Base-by-base conservation (phyloP, 148 eudicot species). In the Amaranthus palmeri region DNA sequence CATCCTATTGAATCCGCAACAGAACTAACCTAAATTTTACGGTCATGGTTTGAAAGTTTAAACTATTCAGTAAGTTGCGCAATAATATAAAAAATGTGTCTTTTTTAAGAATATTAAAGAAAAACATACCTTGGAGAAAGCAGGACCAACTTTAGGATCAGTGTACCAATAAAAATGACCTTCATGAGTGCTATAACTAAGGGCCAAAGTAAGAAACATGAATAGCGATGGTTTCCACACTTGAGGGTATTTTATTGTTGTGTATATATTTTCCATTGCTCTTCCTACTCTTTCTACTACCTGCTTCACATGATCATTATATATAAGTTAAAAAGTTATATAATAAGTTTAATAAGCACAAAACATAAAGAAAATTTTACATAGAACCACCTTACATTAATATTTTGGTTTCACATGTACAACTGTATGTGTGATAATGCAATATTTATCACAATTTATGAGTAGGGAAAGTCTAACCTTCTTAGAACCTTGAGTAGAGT, bases 101-200 rank as follows among this genome's bases (percentile, higher is more conserved):
- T 17, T 10, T 50, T 25, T 15, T 18, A 15, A 2, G 7, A 43
- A 18, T n/a, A 17, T 15, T 18, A 2, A 5, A 9, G 40, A 11
- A 46, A n/a, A 45, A 43, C 48, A 46, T 59, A 86, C 92, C 89
- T 88, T 83, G 25, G 92, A 84, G 54, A 86, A 88, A 3, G 81
- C 83, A 10, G 93, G 93, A 36, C 93, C 93, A 45, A 71, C 81
- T 54, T 63, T 70, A 41, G 86, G 83, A 63, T 86, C 76, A 3
- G 93, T 88, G 51, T 86, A 88, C 93, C 90, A 88, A 57, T 86
- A 88, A 61, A 88, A 86, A 14, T 86, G 93, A 44, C 93, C 90
- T 85, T 88, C 93, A 71, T 88, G 90, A 66, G 90, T 85, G 70
- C 93, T 86, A 48, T 78, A 76, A 74, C 83, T 85, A 13, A 88